These are phyloP conservation scores for Saturnispora ahearnii DNA, from an alignment of 805 yeast genomes.

Conservation along the genomic window DNA sequence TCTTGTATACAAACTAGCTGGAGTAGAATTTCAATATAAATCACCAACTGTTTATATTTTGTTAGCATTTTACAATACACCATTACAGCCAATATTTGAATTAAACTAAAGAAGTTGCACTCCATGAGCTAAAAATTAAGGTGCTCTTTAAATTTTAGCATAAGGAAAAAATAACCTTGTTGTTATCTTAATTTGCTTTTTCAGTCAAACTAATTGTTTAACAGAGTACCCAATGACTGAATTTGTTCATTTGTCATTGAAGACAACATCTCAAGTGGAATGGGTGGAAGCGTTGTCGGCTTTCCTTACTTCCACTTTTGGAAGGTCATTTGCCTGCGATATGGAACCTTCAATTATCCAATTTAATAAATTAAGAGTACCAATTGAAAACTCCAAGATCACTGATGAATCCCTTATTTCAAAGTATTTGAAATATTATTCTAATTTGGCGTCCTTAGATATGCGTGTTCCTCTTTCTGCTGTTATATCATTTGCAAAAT, in stretches of 20 bases:
- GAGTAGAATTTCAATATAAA: too few relatives aligned
- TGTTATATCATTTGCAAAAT: slow-evolving; percentile 13
- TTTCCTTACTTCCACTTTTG: slow-evolving; percentile 55
- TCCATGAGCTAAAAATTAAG: too few relatives aligned
- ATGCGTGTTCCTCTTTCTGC: slow-evolving; percentile 61
- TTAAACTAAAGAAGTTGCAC: too few relatives aligned
- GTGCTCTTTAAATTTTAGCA: too few relatives aligned
- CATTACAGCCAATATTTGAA: too few relatives aligned
- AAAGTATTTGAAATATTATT: slow-evolving; percentile 60
- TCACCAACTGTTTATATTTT: too few relatives aligned
- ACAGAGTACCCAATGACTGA: slow-evolving; percentile 13
- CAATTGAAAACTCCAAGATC: slow-evolving; percentile 43
- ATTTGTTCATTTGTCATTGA: slow-evolving; percentile 26
- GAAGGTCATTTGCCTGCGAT: slow-evolving; percentile 38
- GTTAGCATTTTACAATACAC: too few relatives aligned
- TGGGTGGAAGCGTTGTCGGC: slow-evolving; percentile 55
- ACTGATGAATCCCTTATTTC: slow-evolving; percentile 28
- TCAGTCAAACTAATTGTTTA: background rate
- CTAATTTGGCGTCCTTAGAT: slow-evolving; percentile 72
- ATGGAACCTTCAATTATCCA: slow-evolving; percentile 46
- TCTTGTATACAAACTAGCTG: too few relatives aligned
- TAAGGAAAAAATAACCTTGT: too few relatives aligned
- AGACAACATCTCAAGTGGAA: slow-evolving; percentile 48
- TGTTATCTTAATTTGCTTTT: background rate
- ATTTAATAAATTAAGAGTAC: slow-evolving; percentile 53